Evolutionary conservation across 495 filamentous ascomycete species (phyloP).

Genomic region (Podospora anserina): DNA sequence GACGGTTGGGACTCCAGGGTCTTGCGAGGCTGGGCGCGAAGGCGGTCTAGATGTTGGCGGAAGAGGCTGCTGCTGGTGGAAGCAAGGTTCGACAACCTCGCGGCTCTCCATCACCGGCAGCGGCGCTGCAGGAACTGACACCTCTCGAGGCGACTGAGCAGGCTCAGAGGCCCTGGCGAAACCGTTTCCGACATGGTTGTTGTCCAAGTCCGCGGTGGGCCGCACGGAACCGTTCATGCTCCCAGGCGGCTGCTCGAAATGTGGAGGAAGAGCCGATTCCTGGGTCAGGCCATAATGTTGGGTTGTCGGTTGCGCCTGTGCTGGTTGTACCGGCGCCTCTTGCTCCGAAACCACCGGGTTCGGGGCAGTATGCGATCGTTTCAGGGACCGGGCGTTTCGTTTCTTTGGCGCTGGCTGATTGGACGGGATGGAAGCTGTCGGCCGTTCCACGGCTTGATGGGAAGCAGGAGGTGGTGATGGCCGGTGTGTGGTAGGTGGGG

Average conservation of each 20-base stretch:
- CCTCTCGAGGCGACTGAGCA: neutral
- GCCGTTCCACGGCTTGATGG: neutral
- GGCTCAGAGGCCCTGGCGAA: constrained; percentile 1
- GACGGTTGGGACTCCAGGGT: constrained; percentile 2
- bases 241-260: neutral
- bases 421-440: constrained; percentile 13
- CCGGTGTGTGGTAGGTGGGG: constrained; percentile 21
- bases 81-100: constrained; percentile 14
- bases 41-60: constrained; percentile 19
- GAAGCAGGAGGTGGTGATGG: constrained; percentile 6
- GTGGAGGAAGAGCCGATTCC: neutral
- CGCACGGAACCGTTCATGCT: neutral
- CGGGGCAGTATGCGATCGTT: constrained; percentile 31
- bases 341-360: constrained; percentile 16
- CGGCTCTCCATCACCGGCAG: neutral
- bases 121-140: neutral
- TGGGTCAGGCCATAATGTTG: constrained; percentile 5
- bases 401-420: constrained; percentile 21
- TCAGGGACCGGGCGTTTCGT: constrained; percentile 21
- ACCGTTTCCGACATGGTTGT: neutral
- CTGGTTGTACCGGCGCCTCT: neutral
- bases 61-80: constrained; percentile 11
- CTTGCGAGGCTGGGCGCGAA: constrained; percentile 25
- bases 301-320: constrained; percentile 8
- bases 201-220: neutral